Evolutionary conservation across 805 yeast genomes (phyloP).

Genomic region (Monosporozyma unispora): DNA sequence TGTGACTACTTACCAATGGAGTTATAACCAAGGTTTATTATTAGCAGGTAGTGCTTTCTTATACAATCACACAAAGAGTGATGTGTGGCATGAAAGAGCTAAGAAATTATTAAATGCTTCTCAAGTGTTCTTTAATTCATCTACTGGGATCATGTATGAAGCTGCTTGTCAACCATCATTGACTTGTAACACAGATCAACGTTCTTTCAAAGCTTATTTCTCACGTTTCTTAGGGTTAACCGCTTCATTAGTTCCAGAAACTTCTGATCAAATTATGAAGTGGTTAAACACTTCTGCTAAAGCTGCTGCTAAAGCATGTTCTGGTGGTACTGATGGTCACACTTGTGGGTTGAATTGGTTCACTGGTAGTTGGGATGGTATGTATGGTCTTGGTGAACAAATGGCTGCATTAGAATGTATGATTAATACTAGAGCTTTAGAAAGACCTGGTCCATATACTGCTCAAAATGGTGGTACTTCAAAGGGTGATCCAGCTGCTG

Average conservation of each 20-base stretch:
- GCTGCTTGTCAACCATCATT: conserved; percentile 65
- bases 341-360: conserved; percentile 88
- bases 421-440: conserved; percentile 32
- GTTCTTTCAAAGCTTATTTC: conserved; percentile 84
- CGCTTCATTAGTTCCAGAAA: conserved; percentile 57
- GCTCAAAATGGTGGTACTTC: conserved; percentile 62
- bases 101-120: conserved; percentile 46
- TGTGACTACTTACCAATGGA: conserved; percentile 61
- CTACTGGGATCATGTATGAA: conserved; percentile 57
- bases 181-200: conserved; percentile 76
- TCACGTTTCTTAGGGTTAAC: conserved; percentile 68
- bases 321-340: conserved; percentile 79
- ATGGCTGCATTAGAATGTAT: conserved; percentile 70
- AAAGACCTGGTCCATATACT: conserved; percentile 51
- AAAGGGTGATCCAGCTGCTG: conserved; percentile 58
- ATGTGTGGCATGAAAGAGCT: conserved; percentile 58
- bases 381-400: conserved; percentile 85
- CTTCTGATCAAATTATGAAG: conserved; percentile 26
- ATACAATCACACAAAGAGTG: conserved; percentile 61
- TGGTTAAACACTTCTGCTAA: conserved; percentile 41
- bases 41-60: conserved; percentile 74
- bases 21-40: conserved; percentile 76
- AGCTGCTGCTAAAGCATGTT: conserved; percentile 75
- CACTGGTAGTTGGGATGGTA: conserved; percentile 48
- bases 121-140: conserved; percentile 41